phyloP scores from a whole-genome alignment of 2,329 filamentous ascomycete species.

The Pyricularia sp. region DNA sequence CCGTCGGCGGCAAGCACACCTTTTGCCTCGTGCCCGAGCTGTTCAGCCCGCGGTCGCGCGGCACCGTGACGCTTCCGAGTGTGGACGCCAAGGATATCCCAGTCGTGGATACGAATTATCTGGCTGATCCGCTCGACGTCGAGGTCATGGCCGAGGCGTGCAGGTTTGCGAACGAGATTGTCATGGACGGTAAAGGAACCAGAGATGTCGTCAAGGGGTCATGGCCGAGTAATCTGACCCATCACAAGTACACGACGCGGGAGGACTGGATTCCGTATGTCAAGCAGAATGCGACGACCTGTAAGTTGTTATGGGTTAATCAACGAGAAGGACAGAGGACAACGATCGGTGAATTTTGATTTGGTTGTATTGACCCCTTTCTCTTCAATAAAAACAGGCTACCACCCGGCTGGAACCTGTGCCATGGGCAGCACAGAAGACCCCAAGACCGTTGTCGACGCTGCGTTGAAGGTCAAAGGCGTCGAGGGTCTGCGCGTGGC shows the following conservation, averaged over 20 bases:
- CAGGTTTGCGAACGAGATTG: slow-evolving; percentile 45
- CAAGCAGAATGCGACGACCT: neutral
- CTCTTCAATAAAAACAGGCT: neutral
- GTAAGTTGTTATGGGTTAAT: neutral
- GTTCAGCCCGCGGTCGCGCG: slow-evolving; percentile 31
- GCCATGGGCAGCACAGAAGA: slow-evolving; percentile 40
- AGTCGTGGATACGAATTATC: slow-evolving; percentile 52
- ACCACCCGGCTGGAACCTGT: slow-evolving; percentile 43
- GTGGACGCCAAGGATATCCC: slow-evolving; percentile 47
- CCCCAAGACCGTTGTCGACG: slow-evolving; percentile 40
- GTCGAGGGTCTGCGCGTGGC: slow-evolving; percentile 42
- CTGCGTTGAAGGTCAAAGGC: slow-evolving; percentile 40
- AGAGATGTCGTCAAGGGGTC: slow-evolving; percentile 41
- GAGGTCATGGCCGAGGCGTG: slow-evolving; percentile 49
- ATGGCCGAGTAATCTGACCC: slow-evolving; percentile 17
- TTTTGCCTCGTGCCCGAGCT: slow-evolving; percentile 37
- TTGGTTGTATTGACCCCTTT: slow-evolving; percentile 5
- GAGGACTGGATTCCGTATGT: neutral
- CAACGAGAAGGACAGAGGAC: neutral
- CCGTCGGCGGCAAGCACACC: neutral
- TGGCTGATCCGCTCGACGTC: slow-evolving; percentile 44
- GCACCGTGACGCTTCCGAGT: slow-evolving; percentile 46
- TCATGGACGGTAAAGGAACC: slow-evolving; percentile 46
- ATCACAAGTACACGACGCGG: neutral
- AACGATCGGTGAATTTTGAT: neutral